phyloP scores from a whole-genome alignment of 2,329 filamentous ascomycete species.

The Monosporascus sp. region DNA sequence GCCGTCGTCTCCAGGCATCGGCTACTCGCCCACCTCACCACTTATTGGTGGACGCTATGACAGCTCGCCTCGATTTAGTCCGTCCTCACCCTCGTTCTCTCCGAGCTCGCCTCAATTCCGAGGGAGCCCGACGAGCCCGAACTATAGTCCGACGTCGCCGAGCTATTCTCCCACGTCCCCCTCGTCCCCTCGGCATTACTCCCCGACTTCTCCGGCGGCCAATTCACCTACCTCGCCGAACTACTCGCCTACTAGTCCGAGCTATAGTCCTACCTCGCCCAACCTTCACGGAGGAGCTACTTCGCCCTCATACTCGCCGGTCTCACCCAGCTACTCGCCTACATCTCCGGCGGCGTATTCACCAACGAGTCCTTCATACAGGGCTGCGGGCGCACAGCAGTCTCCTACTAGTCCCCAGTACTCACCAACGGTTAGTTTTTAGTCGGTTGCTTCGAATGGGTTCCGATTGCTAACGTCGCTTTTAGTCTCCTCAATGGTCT shows the following conservation, averaged over 20 bases:
- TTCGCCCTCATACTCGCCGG: slow-evolving; percentile 61
- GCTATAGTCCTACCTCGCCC: slow-evolving; percentile 65
- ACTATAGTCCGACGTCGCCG: slow-evolving; percentile 61
- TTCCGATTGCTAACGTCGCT: slow-evolving; percentile 19
- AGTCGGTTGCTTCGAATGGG: background rate
- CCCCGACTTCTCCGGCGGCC: slow-evolving; percentile 68
- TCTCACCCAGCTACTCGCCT: slow-evolving; percentile 73
- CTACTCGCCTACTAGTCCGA: slow-evolving; percentile 66
- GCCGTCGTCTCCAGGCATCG: slow-evolving; percentile 68
- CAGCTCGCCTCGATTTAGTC: slow-evolving; percentile 57
- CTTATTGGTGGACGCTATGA: slow-evolving; percentile 53
- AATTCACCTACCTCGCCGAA: slow-evolving; percentile 70
- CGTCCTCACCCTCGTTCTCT: slow-evolving; percentile 58
- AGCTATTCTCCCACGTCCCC: slow-evolving; percentile 60
- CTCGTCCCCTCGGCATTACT: slow-evolving; percentile 51
- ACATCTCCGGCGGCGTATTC: slow-evolving; percentile 63
- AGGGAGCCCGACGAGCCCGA: slow-evolving; percentile 50
- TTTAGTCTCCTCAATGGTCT: slow-evolving; percentile 40
- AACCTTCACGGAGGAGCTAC: slow-evolving; percentile 43
- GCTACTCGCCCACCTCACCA: slow-evolving; percentile 74
- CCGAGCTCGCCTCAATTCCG: slow-evolving; percentile 44
- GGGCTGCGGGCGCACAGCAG: slow-evolving; percentile 46
- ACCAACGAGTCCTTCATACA: slow-evolving; percentile 57
- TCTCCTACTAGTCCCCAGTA: slow-evolving; percentile 67
- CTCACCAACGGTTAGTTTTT: slow-evolving; percentile 55